These are phyloP conservation scores for Wickerhamomyces silvicola DNA, from an alignment of 805 yeast species.

Conservation along the genomic window DNA sequence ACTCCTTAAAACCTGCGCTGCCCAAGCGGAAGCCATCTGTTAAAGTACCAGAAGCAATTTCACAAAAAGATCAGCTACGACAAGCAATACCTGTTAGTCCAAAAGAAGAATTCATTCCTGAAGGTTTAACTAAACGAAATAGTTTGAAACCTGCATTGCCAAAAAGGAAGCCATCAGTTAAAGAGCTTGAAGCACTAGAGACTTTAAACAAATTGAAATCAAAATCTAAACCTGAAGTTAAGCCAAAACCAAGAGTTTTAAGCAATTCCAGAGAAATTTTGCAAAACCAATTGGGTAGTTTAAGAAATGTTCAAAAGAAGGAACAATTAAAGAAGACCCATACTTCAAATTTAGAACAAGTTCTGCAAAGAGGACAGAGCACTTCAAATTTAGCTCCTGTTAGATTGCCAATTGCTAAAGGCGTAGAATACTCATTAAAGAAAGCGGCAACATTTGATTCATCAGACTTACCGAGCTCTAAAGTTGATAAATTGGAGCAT, in stretches of 20 bases:
- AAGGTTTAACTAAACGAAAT: slow-evolving; percentile 8
- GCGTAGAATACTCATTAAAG: slow-evolving; percentile 3
- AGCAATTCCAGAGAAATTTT: slow-evolving; percentile 17
- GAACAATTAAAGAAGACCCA: neutral
- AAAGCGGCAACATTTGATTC: slow-evolving; percentile 20
- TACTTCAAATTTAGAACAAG: neutral
- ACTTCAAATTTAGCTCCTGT: slow-evolving; percentile 8
- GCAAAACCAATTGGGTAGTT: slow-evolving; percentile 6
- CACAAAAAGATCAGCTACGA: slow-evolving; percentile 3
- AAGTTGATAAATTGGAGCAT: slow-evolving; percentile 19
- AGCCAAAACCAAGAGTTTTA: slow-evolving; percentile 16
- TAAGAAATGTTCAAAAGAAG: slow-evolving; percentile 9
- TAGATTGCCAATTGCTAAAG: slow-evolving; percentile 1
- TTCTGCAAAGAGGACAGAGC: slow-evolving; percentile 8
- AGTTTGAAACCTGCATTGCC: slow-evolving; percentile 13
- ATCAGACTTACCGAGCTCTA: neutral
- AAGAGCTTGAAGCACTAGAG: slow-evolving; percentile 16
- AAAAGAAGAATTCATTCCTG: slow-evolving; percentile 7
- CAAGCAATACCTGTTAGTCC: neutral
- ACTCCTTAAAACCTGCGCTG: slow-evolving; percentile 16
- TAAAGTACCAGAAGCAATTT: slow-evolving; percentile 18
- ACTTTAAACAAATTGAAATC: slow-evolving; percentile 13
- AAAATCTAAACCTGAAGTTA: slow-evolving; percentile 4
- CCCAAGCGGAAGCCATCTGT: slow-evolving; percentile 17
- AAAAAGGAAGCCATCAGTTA: slow-evolving; percentile 9